Percentiles rank a stretch among this genome's conserved stretches.
phyloP scores from a whole-genome alignment of 352 stramenopile species.

The Saprolegnia parasitica region DNA sequence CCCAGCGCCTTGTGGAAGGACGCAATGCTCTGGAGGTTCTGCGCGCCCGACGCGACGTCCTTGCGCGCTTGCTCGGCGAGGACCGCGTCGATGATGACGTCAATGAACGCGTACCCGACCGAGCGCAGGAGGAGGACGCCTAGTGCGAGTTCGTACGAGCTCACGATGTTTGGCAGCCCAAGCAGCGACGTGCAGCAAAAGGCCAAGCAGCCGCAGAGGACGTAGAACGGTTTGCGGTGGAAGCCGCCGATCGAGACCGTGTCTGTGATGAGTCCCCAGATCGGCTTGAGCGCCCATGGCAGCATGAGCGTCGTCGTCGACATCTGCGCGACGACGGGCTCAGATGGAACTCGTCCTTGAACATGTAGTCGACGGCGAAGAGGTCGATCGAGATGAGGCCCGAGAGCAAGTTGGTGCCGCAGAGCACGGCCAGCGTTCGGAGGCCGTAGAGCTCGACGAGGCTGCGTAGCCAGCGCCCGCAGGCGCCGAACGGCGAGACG shows the following conservation, averaged over 20 bases:
- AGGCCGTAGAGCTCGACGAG: conserved; percentile 13
- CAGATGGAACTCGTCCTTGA: conserved; percentile 13
- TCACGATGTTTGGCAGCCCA: background rate
- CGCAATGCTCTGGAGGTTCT: conserved; percentile 73
- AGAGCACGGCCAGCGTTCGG: conserved; percentile 3
- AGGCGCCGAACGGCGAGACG: background rate
- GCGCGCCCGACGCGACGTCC: conserved; percentile 65
- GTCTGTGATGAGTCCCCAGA: conserved; percentile 77
- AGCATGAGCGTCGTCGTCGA: conserved; percentile 29
- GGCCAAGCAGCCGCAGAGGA: conserved; percentile 55
- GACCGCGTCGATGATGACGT: conserved; percentile 77
- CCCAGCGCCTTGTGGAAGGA: conserved; percentile 70
- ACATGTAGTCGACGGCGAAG: conserved; percentile 14
- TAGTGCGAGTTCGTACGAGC: conserved; percentile 48
- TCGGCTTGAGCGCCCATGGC: conserved; percentile 75
- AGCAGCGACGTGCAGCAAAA: background rate
- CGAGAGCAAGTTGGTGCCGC: conserved; percentile 11
- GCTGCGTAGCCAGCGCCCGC: background rate
- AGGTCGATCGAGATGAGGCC: conserved; percentile 13
- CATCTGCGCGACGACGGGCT: background rate
- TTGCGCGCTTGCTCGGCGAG: conserved; percentile 65
- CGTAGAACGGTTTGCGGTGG: conserved; percentile 70
- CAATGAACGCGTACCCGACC: conserved; percentile 72
- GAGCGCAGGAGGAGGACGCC: conserved; percentile 65
- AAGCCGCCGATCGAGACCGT: conserved; percentile 68